phyloP scores from a whole-genome alignment of 1,284 basidiomycete species.

The Rhodotorula sp. region DNA sequence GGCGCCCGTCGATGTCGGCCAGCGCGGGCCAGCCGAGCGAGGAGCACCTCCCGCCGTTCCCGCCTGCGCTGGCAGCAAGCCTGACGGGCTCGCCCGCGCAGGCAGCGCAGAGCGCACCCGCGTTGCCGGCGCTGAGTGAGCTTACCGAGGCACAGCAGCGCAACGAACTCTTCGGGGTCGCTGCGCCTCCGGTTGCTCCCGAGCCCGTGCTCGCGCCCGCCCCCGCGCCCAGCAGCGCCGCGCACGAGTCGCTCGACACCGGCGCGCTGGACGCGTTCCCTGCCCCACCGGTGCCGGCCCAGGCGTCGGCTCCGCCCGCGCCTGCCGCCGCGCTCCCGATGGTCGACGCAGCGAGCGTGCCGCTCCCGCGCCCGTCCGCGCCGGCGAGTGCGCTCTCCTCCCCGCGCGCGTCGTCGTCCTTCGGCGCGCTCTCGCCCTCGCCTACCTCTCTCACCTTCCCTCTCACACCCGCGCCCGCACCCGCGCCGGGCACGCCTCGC shows the following conservation, averaged over 20 bases:
- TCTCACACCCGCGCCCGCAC: neutral
- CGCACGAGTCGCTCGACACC: neutral
- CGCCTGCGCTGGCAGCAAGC: neutral
- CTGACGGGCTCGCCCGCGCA: neutral
- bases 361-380: no score
- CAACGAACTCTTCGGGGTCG: neutral
- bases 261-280: neutral
- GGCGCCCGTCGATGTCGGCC: slow-evolving; percentile 3
- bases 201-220: neutral
- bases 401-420: neutral
- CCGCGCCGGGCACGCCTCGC: neutral
- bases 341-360: neutral
- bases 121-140: neutral
- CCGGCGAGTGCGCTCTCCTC: neutral
- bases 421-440: neutral
- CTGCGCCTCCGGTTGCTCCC: neutral
- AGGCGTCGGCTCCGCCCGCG: neutral
- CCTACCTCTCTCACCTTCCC: neutral
- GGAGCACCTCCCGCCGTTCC: slow-evolving; percentile 4
- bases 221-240: neutral
- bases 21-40: neutral
- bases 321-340: neutral
- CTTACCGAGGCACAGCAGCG: neutral
- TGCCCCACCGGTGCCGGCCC: neutral
- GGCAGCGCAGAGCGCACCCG: neutral